A percentile compares a stretch with the other conserved stretches of the same genome.
Conservation (phyloP, 768 basidiomycete species). For the Mycena rebaudengoi region DNA sequence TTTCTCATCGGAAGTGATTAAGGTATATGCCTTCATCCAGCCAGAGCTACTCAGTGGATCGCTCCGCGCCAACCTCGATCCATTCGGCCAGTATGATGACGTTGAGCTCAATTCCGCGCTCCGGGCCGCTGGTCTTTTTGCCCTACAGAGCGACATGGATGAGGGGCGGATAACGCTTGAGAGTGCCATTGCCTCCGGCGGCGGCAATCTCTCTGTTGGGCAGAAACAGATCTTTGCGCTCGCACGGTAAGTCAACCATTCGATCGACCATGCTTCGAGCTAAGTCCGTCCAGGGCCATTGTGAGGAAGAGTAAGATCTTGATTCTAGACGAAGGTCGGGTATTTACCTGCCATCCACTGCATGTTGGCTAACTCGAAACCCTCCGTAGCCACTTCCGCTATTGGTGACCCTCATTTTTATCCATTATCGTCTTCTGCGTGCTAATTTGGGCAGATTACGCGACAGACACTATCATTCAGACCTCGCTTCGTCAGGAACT, state of each 20-base stretch:
- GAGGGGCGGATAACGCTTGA: conserved; percentile 30
- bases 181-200: conserved; percentile 1
- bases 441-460: conserved; percentile 38
- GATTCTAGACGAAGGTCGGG: conserved; percentile 25
- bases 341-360: background rate
- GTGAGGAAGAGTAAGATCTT: conserved; percentile 28
- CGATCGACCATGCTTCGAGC: conserved; percentile 28
- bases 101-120: conserved; percentile 43
- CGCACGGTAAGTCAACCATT: conserved; percentile 31
- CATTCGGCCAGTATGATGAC: conserved; percentile 55
- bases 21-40: background rate
- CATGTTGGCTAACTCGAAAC: background rate
- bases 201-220: conserved; percentile 45
- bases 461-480: conserved; percentile 55
- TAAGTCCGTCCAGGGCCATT: conserved; percentile 8
- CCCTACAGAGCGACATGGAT: conserved; percentile 42
- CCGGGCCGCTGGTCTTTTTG: conserved; percentile 42
- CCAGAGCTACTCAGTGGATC: conserved; percentile 50
- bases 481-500: conserved; percentile 38
- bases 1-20: conserved; percentile 29
- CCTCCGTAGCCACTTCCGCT: conserved; percentile 15
- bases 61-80: conserved; percentile 55
- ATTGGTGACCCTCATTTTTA: conserved; percentile 10
- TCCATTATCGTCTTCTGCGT: conserved; percentile 25
- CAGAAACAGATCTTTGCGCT: conserved; percentile 57